A percentile compares a stretch with the other conserved stretches of the same genome.
These are phyloP conservation scores for Pezicula neosporulosa DNA, from an alignment of 2,329 filamentous ascomycete species.

Conservation along the genomic window DNA sequence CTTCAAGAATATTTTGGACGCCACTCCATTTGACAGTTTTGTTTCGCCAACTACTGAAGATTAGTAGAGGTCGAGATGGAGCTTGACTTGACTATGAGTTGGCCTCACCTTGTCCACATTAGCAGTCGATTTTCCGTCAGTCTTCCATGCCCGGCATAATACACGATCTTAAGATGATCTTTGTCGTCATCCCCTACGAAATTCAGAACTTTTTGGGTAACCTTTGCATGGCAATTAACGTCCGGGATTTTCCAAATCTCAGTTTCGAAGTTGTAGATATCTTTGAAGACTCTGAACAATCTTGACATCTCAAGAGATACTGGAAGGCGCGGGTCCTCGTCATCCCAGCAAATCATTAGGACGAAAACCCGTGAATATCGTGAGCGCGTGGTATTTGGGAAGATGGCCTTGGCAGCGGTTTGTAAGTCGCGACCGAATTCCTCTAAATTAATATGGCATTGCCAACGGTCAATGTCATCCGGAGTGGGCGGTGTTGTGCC, in stretches of 20 bases:
- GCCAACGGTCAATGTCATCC: conserved; percentile 14
- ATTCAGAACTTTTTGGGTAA: conserved; percentile 10
- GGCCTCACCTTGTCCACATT: conserved; percentile 13
- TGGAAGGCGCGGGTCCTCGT: conserved; percentile 9
- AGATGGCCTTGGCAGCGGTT: conserved; percentile 17
- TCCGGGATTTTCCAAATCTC: conserved; percentile 17
- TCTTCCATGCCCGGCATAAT: conserved; percentile 16
- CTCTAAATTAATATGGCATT: conserved; percentile 15
- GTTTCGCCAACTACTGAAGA: too few relatives aligned
- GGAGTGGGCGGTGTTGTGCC: conserved; percentile 1
- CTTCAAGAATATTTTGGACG: conserved; percentile 59
- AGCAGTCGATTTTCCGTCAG: conserved; percentile 7
- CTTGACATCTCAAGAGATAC: conserved; percentile 11
- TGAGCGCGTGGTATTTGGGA: conserved; percentile 9
- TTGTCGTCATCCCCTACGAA: conserved; percentile 15
- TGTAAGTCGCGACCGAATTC: conserved; percentile 16
- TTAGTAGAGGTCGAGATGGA: too few relatives aligned
- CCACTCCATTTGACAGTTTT: conserved; percentile 73
- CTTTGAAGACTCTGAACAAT: conserved; percentile 13
- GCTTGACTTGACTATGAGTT: too few relatives aligned
- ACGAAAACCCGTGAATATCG: conserved; percentile 18
- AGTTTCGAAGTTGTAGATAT: conserved; percentile 17
- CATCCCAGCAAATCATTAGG: conserved; percentile 16
- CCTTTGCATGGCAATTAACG: conserved; percentile 6
- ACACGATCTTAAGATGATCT: conserved; percentile 20